Conservation (phyloP, 2,329 filamentous ascomycete species). For the Kalmusia sp. region DNA sequence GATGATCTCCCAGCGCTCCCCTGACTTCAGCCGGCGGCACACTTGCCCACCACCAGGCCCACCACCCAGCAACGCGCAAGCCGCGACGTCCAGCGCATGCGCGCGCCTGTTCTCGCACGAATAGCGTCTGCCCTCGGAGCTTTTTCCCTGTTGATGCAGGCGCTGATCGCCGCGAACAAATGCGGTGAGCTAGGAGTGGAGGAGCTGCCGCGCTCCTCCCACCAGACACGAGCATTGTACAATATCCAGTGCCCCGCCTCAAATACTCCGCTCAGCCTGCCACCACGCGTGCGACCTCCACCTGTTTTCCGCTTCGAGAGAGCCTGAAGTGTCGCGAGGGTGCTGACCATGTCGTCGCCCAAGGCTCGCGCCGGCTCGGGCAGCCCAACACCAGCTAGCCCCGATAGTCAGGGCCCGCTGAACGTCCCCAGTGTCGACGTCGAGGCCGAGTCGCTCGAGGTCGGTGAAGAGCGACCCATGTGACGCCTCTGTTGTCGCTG, state of each 20-base stretch:
- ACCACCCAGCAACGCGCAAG: background rate
- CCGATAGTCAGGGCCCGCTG: background rate
- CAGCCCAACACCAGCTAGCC: conserved; percentile 4
- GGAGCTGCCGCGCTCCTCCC: background rate
- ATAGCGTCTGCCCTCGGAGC: background rate
- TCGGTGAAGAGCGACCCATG: background rate
- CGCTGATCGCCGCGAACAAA: background rate
- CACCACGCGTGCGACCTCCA: background rate
- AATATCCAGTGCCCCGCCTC: background rate
- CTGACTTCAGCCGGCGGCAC: background rate
- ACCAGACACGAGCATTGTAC: no score
- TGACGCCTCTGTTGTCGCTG: background rate
- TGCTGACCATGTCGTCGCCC: conserved; percentile 1
- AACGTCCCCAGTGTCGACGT: conserved; percentile 12
- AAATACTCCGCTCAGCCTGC: background rate
- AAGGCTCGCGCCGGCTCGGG: background rate
- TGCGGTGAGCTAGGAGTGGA: background rate
- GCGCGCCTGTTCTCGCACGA: conserved; percentile 1
- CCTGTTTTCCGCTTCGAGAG: background rate
- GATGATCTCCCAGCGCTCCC: background rate
- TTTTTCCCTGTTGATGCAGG: background rate
- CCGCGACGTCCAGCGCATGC: background rate
- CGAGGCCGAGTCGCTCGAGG: conserved; percentile 16
- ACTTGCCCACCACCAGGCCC: background rate
- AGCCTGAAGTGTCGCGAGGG: background rate